phyloP scores from a whole-genome alignment of 139 green algal genomes.

The Volvox reticuliferus region DNA sequence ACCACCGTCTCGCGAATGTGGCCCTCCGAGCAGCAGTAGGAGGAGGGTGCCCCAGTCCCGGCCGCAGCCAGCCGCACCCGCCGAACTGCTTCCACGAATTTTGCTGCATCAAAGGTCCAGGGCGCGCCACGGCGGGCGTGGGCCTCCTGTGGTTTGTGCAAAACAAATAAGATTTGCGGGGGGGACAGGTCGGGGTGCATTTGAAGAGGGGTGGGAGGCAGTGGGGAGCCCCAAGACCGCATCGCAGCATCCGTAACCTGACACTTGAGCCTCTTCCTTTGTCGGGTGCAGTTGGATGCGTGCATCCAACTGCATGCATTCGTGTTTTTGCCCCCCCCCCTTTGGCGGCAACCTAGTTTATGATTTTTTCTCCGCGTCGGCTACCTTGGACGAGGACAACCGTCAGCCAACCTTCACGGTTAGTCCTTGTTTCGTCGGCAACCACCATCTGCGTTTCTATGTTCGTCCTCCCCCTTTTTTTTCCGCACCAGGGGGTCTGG shows the following conservation, averaged over 20 bases:
- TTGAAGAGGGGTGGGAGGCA: neutral
- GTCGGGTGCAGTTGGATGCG: no score
- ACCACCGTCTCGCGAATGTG: slow-evolving; percentile 12
- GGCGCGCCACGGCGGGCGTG: slow-evolving; percentile 77
- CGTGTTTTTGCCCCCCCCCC: no score
- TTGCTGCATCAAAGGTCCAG: slow-evolving; percentile 88
- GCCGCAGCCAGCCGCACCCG: slow-evolving; percentile 28
- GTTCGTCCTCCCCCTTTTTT: neutral
- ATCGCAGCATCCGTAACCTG: no score
- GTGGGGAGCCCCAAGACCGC: no score
- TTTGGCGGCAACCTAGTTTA: no score
- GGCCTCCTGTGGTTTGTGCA: slow-evolving; percentile 56
- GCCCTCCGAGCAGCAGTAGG: no score
- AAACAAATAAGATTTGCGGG: neutral
- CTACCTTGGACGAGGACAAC: no score
- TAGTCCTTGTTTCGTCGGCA: no score
- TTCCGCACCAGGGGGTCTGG: slow-evolving; percentile 67
- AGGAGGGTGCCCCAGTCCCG: neutral
- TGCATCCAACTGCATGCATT: no score
- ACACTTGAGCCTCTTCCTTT: no score
- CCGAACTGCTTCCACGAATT: slow-evolving; percentile 76
- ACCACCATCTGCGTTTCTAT: neutral
- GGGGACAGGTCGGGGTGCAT: neutral
- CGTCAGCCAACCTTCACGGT: no score
- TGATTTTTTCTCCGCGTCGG: no score